Percentiles rank a stretch among this genome's conserved stretches.
Evolutionary conservation across 2,329 filamentous ascomycete genomes (phyloP).

Genomic region (Nothopassalora personata): DNA sequence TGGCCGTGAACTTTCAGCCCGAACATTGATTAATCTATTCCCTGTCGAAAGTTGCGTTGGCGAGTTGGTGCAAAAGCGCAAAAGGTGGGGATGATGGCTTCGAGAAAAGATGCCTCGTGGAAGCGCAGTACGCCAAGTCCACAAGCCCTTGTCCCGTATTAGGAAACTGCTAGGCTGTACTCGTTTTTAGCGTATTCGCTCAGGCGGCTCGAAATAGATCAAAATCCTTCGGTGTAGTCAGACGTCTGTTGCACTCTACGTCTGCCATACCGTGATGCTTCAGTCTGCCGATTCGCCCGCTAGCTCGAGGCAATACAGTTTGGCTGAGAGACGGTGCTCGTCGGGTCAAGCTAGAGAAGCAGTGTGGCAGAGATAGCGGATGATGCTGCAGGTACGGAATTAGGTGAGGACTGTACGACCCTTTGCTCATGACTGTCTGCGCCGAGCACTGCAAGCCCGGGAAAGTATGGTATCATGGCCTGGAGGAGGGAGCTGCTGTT

Average conservation of each 20-base stretch:
- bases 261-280: neutral
- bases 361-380: slow-evolving; percentile 8
- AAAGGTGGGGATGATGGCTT: neutral
- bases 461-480: neutral
- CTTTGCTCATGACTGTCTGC: neutral
- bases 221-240: neutral
- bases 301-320: slow-evolving; percentile 11
- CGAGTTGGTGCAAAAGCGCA: neutral
- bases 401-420: slow-evolving; percentile 5
- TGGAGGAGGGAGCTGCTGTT: neutral
- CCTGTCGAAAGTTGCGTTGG: no score
- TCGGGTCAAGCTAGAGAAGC: neutral
- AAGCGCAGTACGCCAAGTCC: neutral
- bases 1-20: neutral
- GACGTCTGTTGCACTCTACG: neutral
- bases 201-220: neutral
- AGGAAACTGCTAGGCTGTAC: no score
- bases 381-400: slow-evolving; percentile 18
- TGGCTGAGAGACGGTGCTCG: neutral
- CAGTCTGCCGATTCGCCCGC: slow-evolving; percentile 2
- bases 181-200: neutral
- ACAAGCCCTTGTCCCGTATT: neutral
- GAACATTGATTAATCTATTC: no score
- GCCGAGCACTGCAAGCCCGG: neutral
- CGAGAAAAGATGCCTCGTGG: neutral